These are phyloP conservation scores for Coemansia sp. DNA, from an alignment of 192 early-diverging fungal genomes.

Conservation along the genomic window DNA sequence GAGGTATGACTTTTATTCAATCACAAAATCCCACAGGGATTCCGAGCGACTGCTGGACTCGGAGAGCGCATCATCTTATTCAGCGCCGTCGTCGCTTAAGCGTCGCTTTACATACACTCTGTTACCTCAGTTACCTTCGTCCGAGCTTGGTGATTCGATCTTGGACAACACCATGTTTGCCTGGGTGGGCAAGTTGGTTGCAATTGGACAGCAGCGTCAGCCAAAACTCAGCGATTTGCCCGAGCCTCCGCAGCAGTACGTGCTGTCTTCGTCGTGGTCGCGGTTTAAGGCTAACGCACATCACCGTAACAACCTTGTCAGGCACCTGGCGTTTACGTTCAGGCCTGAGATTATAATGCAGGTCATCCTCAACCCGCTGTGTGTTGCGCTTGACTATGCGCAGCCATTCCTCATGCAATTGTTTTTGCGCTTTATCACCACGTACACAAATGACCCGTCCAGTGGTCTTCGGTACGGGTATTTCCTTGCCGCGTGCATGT, in stretches of 20 bases:
- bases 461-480: conserved; percentile 47
- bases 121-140: conserved; percentile 4
- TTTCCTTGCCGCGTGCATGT: conserved; percentile 58
- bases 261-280: conserved; percentile 9
- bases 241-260: conserved; percentile 11
- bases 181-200: conserved; percentile 30
- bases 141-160: conserved; percentile 31
- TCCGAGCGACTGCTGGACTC: neutral
- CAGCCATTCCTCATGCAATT: conserved; percentile 60
- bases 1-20: neutral
- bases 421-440: conserved; percentile 55
- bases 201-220: conserved; percentile 15
- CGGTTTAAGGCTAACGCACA: conserved; percentile 9
- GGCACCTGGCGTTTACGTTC: conserved; percentile 36
- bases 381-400: conserved; percentile 41
- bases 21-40: neutral
- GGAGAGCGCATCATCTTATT: neutral
- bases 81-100: neutral
- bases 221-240: conserved; percentile 23
- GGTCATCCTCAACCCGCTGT: conserved; percentile 26
- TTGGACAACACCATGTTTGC: conserved; percentile 23
- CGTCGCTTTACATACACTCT: neutral
- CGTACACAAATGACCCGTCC: conserved; percentile 28
- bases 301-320: conserved; percentile 5
- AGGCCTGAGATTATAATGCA: conserved; percentile 43